Base-by-base conservation (phyloP, 108 stramenopile species). In the Stephanodiscus triporus region DNA sequence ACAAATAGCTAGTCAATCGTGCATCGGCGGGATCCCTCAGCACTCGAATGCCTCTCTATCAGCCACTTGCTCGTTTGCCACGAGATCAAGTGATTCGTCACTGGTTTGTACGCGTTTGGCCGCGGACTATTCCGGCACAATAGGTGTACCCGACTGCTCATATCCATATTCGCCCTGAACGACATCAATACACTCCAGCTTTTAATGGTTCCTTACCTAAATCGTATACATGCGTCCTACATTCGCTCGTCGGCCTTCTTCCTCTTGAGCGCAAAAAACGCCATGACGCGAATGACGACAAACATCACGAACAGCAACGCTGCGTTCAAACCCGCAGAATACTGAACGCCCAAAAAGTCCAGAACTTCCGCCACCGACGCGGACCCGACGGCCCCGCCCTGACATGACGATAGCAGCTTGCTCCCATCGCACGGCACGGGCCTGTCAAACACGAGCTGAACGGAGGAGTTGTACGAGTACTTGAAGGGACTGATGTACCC, bases 401-500 rank as follows among this genome's bases (percentile, higher is more conserved):
- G 17, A 50, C 88, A 87, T 16, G 76, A 75, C 5, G 68, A 63
- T 45, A 88, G 64, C 9, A 50, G 42, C 11, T 80, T 82, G 54
- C 87, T 88, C 45, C 87, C 91, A 70, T 91, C 91, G 49, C 88
- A 89, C 1, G 85, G 86, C 0, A 91, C 80, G 17, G 73, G 58
- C 20, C 49, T 55, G 59, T 84, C 62, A 64, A 88, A 89, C n/a
- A 86, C 78, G 9, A 91, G 62, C 72, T 80, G 82, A 14, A 81
- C 73, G 10, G 86, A 77, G 16, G 85, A 76, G 70, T 86, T 77
- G 66, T 88, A 91, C 11, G 84, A 76, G 66, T 83, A 89, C 61
- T 86, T 88, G 84, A 89, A 91, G 13, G 90, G 90, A 40, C 81
- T 81, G 9, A 88, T 4, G 67, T 75, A 91, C 42, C 85, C 68